phyloP scores from a whole-genome alignment of 305 asterid genomes.

The Nicotiana rustica region DNA sequence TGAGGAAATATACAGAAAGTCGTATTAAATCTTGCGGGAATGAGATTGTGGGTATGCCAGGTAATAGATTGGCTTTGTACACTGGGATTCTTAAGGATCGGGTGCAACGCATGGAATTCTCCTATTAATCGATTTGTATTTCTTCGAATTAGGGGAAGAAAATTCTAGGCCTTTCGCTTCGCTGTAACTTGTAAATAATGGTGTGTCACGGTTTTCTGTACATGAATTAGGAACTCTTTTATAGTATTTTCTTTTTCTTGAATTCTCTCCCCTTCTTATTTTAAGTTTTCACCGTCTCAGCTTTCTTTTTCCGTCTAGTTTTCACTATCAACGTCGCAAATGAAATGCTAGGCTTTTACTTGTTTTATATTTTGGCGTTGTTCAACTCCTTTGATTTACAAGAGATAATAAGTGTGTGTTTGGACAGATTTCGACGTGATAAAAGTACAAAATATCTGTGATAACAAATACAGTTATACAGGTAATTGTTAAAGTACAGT shows the following conservation, averaged over 20 bases:
- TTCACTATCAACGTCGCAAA: too few relatives aligned
- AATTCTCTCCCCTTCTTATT: not conserved
- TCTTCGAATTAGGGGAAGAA: conserved; percentile 13
- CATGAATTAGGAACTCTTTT: not conserved
- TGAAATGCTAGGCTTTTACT: too few relatives aligned
- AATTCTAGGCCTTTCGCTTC: not conserved
- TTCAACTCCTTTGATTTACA: too few relatives aligned
- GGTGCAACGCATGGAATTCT: conserved; percentile 47
- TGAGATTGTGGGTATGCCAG: conserved; percentile 58
- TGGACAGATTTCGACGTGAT: too few relatives aligned
- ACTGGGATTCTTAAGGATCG: conserved; percentile 79
- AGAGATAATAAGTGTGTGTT: too few relatives aligned
- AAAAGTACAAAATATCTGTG: too few relatives aligned
- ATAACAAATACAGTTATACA: too few relatives aligned
- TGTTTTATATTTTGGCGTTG: too few relatives aligned
- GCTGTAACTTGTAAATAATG: conserved; percentile 27
- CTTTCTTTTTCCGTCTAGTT: too few relatives aligned
- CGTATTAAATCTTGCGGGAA: conserved; percentile 46
- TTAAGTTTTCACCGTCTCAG: too few relatives aligned
- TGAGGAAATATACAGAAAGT: conserved; percentile 32
- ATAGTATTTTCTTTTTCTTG: not conserved
- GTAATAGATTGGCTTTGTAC: conserved; percentile 75
- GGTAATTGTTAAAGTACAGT: too few relatives aligned
- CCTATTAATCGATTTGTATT: conserved; percentile 35
- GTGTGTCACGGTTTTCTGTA: not conserved